Evolutionary conservation across 2,329 filamentous ascomycete genomes (phyloP).

Genomic region (Botrytis elliptica): DNA sequence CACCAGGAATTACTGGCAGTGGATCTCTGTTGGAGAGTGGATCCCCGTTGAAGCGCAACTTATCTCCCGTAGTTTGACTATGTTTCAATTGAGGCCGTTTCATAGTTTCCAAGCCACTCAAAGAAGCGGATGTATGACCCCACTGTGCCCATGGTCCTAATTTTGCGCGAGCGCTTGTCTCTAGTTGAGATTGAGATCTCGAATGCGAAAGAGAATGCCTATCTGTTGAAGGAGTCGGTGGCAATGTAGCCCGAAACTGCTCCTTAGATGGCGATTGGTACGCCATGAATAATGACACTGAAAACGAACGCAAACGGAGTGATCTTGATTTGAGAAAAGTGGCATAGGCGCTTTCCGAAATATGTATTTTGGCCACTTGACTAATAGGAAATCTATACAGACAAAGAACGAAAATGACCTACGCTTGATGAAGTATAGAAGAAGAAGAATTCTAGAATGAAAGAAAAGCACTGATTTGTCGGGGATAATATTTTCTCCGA

Average conservation of each 20-base stretch:
- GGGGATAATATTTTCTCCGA: neutral
- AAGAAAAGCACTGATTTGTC: neutral
- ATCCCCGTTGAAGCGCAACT: neutral
- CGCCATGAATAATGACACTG: neutral
- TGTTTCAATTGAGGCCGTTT: neutral
- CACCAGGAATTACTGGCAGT: neutral
- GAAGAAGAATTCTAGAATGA: neutral
- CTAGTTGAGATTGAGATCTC: neutral
- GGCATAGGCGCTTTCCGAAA: neutral
- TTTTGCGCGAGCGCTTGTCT: neutral
- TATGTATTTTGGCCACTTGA: neutral
- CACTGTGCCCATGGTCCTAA: conserved; percentile 13
- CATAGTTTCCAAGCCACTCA: neutral
- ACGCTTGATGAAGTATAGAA: neutral
- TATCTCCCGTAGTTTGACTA: neutral
- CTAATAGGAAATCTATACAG: neutral
- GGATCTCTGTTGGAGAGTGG: neutral
- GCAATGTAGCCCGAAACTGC: neutral
- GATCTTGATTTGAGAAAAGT: neutral
- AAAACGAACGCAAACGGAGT: neutral
- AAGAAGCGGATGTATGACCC: conserved; percentile 5
- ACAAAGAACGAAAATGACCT: neutral
- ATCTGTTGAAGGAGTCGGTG: neutral
- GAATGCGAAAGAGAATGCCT: neutral
- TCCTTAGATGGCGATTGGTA: neutral